These are phyloP conservation scores for Trichoderma arundinaceum DNA, from an alignment of 2,329 filamentous ascomycete species.

Conservation along the genomic window DNA sequence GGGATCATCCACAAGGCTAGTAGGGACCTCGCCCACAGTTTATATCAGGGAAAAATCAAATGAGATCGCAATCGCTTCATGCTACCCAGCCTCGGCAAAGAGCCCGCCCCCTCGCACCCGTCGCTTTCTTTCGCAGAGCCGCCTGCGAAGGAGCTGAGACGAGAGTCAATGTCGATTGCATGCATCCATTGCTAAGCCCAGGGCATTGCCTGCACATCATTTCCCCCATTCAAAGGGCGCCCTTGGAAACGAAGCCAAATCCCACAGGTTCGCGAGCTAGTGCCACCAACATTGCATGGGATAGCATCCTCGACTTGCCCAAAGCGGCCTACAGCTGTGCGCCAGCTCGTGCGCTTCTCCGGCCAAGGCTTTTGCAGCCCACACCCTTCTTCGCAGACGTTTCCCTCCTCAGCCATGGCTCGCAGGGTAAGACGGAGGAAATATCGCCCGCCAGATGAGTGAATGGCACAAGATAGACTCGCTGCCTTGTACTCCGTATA, in stretches of 20 bases:
- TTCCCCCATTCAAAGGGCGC: neutral
- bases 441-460: neutral
- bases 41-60: constrained; percentile 9
- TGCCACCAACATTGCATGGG: neutral
- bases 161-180: neutral
- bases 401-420: constrained; percentile 5
- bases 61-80: neutral
- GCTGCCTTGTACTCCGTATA: too few species aligned
- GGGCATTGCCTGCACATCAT: constrained; percentile 12
- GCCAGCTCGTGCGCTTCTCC: neutral
- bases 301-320: neutral
- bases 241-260: neutral
- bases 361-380: neutral
- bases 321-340: neutral
- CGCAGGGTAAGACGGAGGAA: constrained; percentile 26
- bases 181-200: neutral
- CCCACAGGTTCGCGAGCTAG: neutral
- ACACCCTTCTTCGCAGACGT: constrained; percentile 16
- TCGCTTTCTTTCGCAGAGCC: too few species aligned
- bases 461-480: neutral
- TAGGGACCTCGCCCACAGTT: constrained; percentile 10
- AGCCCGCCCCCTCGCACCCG: neutral
- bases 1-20: constrained; percentile 1
- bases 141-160: too few species aligned
- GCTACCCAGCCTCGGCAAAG: neutral